A percentile compares a stretch with the other conserved stretches of the same genome.
These are phyloP conservation scores for Leccinum pallidistipes DNA, from an alignment of 1,284 basidiomycete species.

Conservation along the genomic window DNA sequence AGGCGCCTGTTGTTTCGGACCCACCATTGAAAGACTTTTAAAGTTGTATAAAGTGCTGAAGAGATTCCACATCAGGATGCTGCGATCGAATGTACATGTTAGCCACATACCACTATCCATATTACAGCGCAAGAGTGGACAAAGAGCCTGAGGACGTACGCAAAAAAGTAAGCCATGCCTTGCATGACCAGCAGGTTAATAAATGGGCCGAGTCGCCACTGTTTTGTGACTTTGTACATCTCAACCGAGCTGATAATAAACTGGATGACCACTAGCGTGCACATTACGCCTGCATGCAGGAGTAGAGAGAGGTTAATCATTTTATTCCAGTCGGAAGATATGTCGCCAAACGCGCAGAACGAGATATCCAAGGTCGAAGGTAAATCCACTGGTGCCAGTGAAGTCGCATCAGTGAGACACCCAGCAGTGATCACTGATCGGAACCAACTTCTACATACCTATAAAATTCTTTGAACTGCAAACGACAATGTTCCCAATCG, in stretches of 20 bases:
- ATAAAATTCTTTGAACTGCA: not conserved
- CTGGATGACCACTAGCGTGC: not conserved
- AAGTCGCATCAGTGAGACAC: not conserved
- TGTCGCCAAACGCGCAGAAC: not conserved
- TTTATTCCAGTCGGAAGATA: not conserved
- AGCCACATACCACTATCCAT: too few species aligned
- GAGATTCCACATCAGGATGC: too few species aligned
- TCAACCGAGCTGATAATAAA: not conserved
- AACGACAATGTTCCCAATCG: not conserved
- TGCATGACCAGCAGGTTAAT: not conserved
- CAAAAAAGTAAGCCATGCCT: not conserved
- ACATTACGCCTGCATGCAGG: not conserved
- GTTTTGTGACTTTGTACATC: not conserved
- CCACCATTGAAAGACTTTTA: not conserved
- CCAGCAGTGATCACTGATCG: not conserved
- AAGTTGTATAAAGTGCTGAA: not conserved
- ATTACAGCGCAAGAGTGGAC: too few species aligned
- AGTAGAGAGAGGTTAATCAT: not conserved
- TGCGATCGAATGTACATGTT: too few species aligned
- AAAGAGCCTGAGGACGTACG: not conserved
- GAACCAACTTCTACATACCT: not conserved
- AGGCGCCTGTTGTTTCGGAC: not conserved
- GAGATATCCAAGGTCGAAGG: not conserved
- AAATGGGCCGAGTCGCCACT: not conserved
- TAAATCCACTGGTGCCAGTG: not conserved